Percentiles rank a stretch among this genome's conserved stretches.
Conservation (phyloP, 768 basidiomycete genomes). For the Rhodotorula babjevae region DNA sequence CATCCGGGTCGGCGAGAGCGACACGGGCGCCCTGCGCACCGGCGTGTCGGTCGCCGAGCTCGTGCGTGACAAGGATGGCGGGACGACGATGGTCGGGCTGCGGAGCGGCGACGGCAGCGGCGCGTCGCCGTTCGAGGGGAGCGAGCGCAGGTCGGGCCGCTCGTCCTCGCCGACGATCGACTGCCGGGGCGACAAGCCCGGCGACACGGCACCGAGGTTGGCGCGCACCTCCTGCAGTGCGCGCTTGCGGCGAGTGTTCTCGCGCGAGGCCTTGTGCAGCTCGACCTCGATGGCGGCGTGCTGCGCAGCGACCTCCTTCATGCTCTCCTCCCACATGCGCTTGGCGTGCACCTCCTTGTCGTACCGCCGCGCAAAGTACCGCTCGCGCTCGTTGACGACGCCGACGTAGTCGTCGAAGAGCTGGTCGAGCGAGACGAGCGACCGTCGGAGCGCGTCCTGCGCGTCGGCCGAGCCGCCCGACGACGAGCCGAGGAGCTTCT, state of each 20-base stretch:
- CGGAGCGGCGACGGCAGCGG: conserved; percentile 11
- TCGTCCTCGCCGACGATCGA: conserved; percentile 7
- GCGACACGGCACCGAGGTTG: conserved; percentile 16
- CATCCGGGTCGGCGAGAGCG: conserved; percentile 21
- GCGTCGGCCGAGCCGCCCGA: conserved; percentile 53
- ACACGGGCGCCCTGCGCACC: conserved; percentile 13
- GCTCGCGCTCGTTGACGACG: conserved; percentile 72
- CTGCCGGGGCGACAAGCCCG: conserved; percentile 8
- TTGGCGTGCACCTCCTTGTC: conserved; percentile 62
- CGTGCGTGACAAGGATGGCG: not conserved
- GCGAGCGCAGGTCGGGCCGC: conserved; percentile 1
- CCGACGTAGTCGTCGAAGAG: conserved; percentile 64
- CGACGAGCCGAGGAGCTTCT: conserved; percentile 54
- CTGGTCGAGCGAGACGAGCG: conserved; percentile 56
- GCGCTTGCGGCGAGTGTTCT: conserved; percentile 40
- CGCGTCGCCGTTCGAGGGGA: conserved; percentile 7
- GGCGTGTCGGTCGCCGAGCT: conserved; percentile 11
- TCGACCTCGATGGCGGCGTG: conserved; percentile 79
- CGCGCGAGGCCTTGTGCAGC: conserved; percentile 53
- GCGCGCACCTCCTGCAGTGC: conserved; percentile 40
- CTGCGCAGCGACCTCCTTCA: conserved; percentile 77
- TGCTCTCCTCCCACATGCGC: conserved; percentile 82
- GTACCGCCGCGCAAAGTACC: conserved; percentile 58
- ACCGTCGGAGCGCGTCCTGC: conserved; percentile 52
- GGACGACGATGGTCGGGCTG: conserved; percentile 6